Evolutionary conservation across 202 grass and related monocot species (phyloP).

Genomic region (Eragrostis tef): DNA sequence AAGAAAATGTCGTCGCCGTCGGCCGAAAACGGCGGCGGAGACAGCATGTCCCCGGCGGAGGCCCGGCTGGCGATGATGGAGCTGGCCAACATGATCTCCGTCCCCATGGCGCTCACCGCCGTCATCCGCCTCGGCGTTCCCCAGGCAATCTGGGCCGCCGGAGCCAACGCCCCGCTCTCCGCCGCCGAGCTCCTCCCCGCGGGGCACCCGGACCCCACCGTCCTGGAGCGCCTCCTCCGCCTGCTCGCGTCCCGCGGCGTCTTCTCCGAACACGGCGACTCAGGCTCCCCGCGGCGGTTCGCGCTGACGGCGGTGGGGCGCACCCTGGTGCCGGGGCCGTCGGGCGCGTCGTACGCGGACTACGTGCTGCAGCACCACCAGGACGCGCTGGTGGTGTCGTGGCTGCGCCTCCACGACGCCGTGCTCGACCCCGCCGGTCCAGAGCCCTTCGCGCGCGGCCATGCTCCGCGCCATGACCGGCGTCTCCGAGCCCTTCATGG

Average conservation of each 20-base stretch:
- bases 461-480: constrained; percentile 81
- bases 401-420: constrained; percentile 74
- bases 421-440: constrained; percentile 74
- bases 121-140: constrained; percentile 74
- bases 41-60: constrained; percentile 26
- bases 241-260: constrained; percentile 71
- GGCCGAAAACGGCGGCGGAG: no score
- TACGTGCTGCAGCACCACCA: constrained; percentile 94
- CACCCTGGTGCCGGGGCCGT: constrained; percentile 53
- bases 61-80: constrained; percentile 75
- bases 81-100: constrained; percentile 81
- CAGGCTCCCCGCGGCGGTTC: constrained; percentile 48
- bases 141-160: constrained; percentile 53
- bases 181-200: constrained; percentile 56
- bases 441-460: constrained; percentile 77
- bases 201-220: constrained; percentile 55
- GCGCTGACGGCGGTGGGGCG: constrained; percentile 67
- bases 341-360: constrained; percentile 60
- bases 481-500: constrained; percentile 89
- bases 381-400: constrained; percentile 74
- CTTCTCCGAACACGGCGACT: constrained; percentile 73
- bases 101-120: constrained; percentile 81
- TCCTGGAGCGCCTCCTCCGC: constrained; percentile 78
- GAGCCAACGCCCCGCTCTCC: constrained; percentile 57
- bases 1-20: no score